These are phyloP conservation scores for Phytophthora aleatoria DNA, from an alignment of 352 stramenopile species.

Conservation along the genomic window DNA sequence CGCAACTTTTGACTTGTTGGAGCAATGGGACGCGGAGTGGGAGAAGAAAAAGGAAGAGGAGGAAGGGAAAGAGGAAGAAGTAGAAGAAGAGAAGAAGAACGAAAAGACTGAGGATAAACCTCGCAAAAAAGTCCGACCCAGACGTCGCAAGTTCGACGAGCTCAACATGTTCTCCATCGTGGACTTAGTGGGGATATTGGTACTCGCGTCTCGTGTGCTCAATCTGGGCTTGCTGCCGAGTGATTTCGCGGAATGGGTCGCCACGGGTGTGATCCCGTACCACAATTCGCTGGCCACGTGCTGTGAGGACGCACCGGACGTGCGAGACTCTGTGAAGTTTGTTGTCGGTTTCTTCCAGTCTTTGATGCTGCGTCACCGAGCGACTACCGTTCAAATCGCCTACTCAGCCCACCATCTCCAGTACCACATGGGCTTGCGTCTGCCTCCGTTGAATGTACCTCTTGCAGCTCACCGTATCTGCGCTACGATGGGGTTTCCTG, in stretches of 20 bases:
- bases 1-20: slow-evolving; percentile 63
- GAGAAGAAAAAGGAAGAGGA: slow-evolving; percentile 36
- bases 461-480: slow-evolving; percentile 62
- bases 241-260: slow-evolving; percentile 71
- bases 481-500: slow-evolving; percentile 58
- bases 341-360: slow-evolving; percentile 70
- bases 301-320: slow-evolving; percentile 38
- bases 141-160: slow-evolving; percentile 30
- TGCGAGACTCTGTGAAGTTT: slow-evolving; percentile 52
- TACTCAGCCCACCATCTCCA: slow-evolving; percentile 66
- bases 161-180: slow-evolving; percentile 53
- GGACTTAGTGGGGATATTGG: slow-evolving; percentile 64
- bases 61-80: slow-evolving; percentile 3
- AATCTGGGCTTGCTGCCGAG: slow-evolving; percentile 66
- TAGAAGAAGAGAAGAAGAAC: slow-evolving; percentile 1
- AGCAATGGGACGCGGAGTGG: slow-evolving; percentile 69
- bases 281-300: slow-evolving; percentile 65
- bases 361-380: slow-evolving; percentile 40
- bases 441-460: slow-evolving; percentile 75
- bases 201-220: slow-evolving; percentile 64
- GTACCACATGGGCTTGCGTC: slow-evolving; percentile 68
- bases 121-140: neutral
- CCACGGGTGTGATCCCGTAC: slow-evolving; percentile 61
- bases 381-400: slow-evolving; percentile 45
- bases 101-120: slow-evolving; percentile 1